Evolutionary conservation across 106 monocot species (phyloP), one percentile per base, ranked within the genome.

Genomic region (Ottelia alismoides): DNA sequence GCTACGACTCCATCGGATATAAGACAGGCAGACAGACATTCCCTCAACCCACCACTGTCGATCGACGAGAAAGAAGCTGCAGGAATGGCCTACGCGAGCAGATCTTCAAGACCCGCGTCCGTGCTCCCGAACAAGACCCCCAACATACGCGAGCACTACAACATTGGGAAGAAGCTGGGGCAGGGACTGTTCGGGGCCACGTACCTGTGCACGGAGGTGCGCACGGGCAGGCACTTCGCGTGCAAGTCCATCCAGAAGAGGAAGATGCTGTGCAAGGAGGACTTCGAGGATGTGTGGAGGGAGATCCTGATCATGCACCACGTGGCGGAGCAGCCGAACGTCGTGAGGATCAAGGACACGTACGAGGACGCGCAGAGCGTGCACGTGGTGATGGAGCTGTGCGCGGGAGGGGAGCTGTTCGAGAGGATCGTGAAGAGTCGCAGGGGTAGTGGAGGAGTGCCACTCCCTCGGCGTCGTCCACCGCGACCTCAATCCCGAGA

Each of bases 391-490:
- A 30, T 84, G 12, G 83, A 84, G 67, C 75, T 84, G 28, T 84
- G 83, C 29, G 74, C 78, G 1, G 83, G 83, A 28, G 83, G 83
- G 1, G 83, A 84, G 62, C 68, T 84, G 3, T 84, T 84, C 45
- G 83, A 84, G 45, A 60, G 78, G 40, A 84, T 84, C 23, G 61
- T 84, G 22, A 25, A 67, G 14, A 70, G 75, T 0, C 27, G 56
- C 9, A 46, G 67, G 16, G 78, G 78, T 35, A 63, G 66, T 0
- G 83, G 78, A 47, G 55, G n/a, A n/a, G n/a, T n/a, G n/a, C n/a
- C n/a, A n/a, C n/a, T n/a, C n/a, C n/a, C n/a, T n/a, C n/a, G n/a
- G n/a, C n/a, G n/a, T n/a, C n/a, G n/a, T n/a, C n/a, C n/a, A n/a
- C n/a, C n/a, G n/a, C n/a, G n/a, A n/a, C n/a, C n/a, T n/a, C n/a